A percentile compares a stretch with the other conserved stretches of the same genome.
Evolutionary conservation across 1,284 basidiomycete genomes (phyloP).

Genomic region (Phlebopus sp.): DNA sequence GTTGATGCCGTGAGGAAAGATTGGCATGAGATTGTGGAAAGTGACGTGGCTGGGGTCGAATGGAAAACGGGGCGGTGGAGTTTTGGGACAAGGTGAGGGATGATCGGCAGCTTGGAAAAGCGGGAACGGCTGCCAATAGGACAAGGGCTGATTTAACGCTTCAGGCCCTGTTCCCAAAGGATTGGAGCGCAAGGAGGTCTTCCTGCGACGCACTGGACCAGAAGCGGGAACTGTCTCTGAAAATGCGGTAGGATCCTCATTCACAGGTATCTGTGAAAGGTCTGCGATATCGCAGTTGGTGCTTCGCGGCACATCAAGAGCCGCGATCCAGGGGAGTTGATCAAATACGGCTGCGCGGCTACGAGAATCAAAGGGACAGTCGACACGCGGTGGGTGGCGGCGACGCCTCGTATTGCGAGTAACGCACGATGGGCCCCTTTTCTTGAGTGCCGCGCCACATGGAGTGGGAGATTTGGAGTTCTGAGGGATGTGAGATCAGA

Average conservation of each 20-base stretch:
- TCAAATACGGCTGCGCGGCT: constrained; percentile 45
- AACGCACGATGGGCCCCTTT: constrained; percentile 23
- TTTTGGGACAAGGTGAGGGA: constrained; percentile 32
- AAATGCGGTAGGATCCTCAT: constrained; percentile 22
- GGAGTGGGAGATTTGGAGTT: constrained; percentile 38
- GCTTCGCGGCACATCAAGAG: constrained; percentile 44
- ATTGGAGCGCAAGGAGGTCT: constrained; percentile 46
- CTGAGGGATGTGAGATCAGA: constrained; percentile 22
- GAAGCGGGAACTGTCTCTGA: constrained; percentile 27
- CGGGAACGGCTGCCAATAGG: constrained; percentile 17
- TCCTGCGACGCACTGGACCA: constrained; percentile 58
- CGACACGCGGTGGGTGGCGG: constrained; percentile 33
- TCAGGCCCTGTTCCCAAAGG: constrained; percentile 37
- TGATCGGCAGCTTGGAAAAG: constrained; percentile 19
- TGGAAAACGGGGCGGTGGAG: constrained; percentile 40
- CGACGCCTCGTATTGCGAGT: constrained; percentile 35
- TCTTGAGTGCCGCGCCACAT: constrained; percentile 33
- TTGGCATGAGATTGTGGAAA: constrained; percentile 63
- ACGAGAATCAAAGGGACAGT: constrained; percentile 29
- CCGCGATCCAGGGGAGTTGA: constrained; percentile 58
- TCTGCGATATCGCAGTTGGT: constrained; percentile 53
- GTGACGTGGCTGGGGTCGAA: constrained; percentile 46
- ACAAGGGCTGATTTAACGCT: constrained; percentile 10
- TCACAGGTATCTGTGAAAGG: constrained; percentile 47
- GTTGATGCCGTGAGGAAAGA: constrained; percentile 34